A percentile compares a stretch with the other conserved stretches of the same genome.
Conservation (phyloP, 2,329 filamentous ascomycete species). For the Leptographium procerum region DNA sequence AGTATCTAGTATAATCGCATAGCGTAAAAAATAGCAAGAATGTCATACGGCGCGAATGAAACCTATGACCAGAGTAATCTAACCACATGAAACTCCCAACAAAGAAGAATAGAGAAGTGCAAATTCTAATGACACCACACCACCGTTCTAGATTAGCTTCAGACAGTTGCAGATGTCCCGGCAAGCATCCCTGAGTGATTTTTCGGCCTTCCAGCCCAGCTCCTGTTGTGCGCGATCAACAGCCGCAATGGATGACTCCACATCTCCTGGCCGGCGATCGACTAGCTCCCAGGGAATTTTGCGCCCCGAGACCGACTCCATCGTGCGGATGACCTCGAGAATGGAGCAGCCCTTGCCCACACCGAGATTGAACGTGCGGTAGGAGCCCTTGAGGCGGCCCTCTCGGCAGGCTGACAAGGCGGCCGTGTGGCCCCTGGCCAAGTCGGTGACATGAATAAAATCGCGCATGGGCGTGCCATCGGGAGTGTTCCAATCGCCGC, state of each 20-base stretch:
- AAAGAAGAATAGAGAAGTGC: background rate
- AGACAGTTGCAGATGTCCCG: conserved; percentile 4
- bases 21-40: background rate
- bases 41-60: background rate
- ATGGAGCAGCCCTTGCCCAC: conserved; percentile 34
- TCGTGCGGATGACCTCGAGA: conserved; percentile 28
- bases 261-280: conserved; percentile 29
- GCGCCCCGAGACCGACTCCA: conserved; percentile 23
- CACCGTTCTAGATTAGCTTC: background rate
- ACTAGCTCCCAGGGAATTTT: conserved; percentile 26
- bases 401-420: conserved; percentile 33
- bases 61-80: background rate
- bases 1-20: no score
- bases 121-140: background rate
- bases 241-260: conserved; percentile 30
- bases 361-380: conserved; percentile 34
- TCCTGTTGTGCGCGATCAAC: conserved; percentile 27
- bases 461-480: conserved; percentile 57
- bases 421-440: conserved; percentile 45
- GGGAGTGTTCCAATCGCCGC: conserved; percentile 51
- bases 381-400: conserved; percentile 20
- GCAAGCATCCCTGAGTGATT: conserved; percentile 1
- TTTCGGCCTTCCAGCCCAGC: conserved; percentile 25
- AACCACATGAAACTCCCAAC: background rate
- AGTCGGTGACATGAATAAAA: conserved; percentile 56